A percentile compares a stretch with the other conserved stretches of the same genome.
These are phyloP conservation scores for Fusarium pininemorale DNA, from an alignment of 2,329 filamentous ascomycete genomes.

Conservation along the genomic window DNA sequence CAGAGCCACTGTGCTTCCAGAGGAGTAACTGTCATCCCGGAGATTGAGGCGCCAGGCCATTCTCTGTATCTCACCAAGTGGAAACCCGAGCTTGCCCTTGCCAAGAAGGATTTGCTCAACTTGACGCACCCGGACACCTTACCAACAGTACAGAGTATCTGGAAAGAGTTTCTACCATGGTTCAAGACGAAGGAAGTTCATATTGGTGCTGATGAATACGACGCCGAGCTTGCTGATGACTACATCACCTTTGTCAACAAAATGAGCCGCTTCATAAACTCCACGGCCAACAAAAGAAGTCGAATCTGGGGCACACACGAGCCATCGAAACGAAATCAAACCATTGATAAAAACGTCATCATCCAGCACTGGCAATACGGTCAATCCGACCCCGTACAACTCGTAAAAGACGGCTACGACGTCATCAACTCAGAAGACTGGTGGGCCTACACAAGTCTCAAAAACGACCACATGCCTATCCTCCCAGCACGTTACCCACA, in stretches of 20 bases:
- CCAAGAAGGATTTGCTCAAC: slow-evolving; percentile 9
- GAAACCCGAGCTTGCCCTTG: slow-evolving; percentile 7
- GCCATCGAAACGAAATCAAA: slow-evolving; percentile 14
- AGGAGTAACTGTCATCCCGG: background rate
- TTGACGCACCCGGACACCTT: background rate
- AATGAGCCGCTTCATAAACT: slow-evolving; percentile 19
- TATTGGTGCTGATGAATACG: slow-evolving; percentile 18
- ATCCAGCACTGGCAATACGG: slow-evolving; percentile 27
- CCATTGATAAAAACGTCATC: background rate
- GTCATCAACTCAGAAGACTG: slow-evolving; percentile 24
- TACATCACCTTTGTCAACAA: slow-evolving; percentile 22
- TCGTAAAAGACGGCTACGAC: slow-evolving; percentile 6
- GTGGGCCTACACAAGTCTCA: slow-evolving; percentile 23
- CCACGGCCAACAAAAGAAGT: background rate
- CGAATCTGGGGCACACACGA: slow-evolving; percentile 18
- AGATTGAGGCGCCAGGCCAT: slow-evolving; percentile 4
- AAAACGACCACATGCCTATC: slow-evolving; percentile 25
- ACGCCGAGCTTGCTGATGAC: slow-evolving; percentile 14
- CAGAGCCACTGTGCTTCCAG: slow-evolving; percentile 13
- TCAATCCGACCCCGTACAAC: slow-evolving; percentile 4
- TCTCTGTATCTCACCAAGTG: slow-evolving; percentile 21
- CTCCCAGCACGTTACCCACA: slow-evolving; percentile 11
- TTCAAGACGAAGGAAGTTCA: slow-evolving; percentile 14
- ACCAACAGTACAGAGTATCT: slow-evolving; percentile 9
- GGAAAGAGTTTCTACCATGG: slow-evolving; percentile 11